Conservation (phyloP, 1,284 basidiomycete species). For the Pseudomicrostroma phylloplanum region DNA sequence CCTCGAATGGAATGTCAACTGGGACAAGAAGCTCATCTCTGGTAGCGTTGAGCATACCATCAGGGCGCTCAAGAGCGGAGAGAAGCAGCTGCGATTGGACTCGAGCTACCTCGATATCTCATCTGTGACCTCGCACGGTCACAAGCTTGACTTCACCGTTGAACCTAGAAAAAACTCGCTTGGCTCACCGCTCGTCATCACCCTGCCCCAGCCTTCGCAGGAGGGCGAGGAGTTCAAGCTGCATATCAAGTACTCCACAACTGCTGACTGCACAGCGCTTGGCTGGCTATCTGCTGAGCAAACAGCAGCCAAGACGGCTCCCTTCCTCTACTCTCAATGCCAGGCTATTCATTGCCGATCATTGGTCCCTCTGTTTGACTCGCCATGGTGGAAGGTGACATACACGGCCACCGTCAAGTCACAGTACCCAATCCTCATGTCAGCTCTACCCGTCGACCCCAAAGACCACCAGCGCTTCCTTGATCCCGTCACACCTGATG, state of each 20-base stretch:
- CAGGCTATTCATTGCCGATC: slow-evolving; percentile 59
- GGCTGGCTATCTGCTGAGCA: slow-evolving; percentile 91
- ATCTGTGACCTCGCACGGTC: slow-evolving; percentile 56
- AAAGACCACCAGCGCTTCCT: neutral
- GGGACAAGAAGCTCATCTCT: slow-evolving; percentile 62
- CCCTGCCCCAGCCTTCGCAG: slow-evolving; percentile 40
- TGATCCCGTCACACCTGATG: neutral
- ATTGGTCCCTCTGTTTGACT: slow-evolving; percentile 42
- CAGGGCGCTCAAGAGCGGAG: slow-evolving; percentile 59
- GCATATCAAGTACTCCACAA: slow-evolving; percentile 58
- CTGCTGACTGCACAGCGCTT: slow-evolving; percentile 71
- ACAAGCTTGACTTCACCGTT: slow-evolving; percentile 57
- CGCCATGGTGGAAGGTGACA: slow-evolving; percentile 47
- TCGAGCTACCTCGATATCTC: slow-evolving; percentile 67
- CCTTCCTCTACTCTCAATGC: slow-evolving; percentile 88
- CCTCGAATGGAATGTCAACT: slow-evolving; percentile 80
- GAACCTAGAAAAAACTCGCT: slow-evolving; percentile 51
- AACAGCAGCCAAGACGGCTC: slow-evolving; percentile 68
- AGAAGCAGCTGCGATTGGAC: slow-evolving; percentile 71
- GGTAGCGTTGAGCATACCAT: slow-evolving; percentile 69
- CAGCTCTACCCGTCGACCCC: slow-evolving; percentile 30
- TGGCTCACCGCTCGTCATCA: slow-evolving; percentile 52
- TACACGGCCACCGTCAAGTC: slow-evolving; percentile 42
- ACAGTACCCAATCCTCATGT: slow-evolving; percentile 46
- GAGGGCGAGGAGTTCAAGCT: slow-evolving; percentile 34